Evolutionary conservation across 371 early-diverging fungal genomes (phyloP).

Genomic region (Haplosporangium sp.): DNA sequence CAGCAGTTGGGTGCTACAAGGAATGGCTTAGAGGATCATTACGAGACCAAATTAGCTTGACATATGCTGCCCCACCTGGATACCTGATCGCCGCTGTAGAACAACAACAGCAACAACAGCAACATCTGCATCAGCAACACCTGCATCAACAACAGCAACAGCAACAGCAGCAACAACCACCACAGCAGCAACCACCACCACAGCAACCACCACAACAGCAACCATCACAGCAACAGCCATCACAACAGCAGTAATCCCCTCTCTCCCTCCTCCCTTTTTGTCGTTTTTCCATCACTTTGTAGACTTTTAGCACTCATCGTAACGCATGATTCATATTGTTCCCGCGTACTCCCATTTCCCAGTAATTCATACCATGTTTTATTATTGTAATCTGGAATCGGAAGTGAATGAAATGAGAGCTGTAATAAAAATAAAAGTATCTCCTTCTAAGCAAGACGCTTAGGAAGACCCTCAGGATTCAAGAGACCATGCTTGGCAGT

Average conservation of each 20-base stretch:
- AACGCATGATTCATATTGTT: too few species aligned
- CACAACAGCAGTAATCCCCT: background rate
- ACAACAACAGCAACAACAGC: constrained; percentile 24
- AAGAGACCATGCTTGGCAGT: constrained; percentile 68
- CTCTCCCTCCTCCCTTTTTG: background rate
- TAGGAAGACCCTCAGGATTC: constrained; percentile 67
- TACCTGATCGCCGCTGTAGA: constrained; percentile 19
- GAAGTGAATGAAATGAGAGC: background rate
- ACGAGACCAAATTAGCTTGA: constrained; percentile 65
- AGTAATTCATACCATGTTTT: background rate
- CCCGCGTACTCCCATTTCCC: background rate
- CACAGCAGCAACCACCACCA: constrained; percentile 8
- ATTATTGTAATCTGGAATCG: background rate
- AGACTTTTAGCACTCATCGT: too few species aligned
- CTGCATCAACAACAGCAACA: constrained; percentile 14
- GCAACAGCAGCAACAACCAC: constrained; percentile 9
- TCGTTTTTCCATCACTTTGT: background rate
- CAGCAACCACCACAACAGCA: background rate
- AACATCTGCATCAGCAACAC: constrained; percentile 23
- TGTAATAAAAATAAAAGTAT: background rate
- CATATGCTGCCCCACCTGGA: constrained; percentile 14
- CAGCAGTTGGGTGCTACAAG: constrained; percentile 65
- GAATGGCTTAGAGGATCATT: constrained; percentile 70
- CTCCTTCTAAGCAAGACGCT: constrained; percentile 47
- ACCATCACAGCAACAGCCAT: background rate